Base-by-base conservation (phyloP, 148 eudicot genomes). In the Nepenthes mirabilis region DNA sequence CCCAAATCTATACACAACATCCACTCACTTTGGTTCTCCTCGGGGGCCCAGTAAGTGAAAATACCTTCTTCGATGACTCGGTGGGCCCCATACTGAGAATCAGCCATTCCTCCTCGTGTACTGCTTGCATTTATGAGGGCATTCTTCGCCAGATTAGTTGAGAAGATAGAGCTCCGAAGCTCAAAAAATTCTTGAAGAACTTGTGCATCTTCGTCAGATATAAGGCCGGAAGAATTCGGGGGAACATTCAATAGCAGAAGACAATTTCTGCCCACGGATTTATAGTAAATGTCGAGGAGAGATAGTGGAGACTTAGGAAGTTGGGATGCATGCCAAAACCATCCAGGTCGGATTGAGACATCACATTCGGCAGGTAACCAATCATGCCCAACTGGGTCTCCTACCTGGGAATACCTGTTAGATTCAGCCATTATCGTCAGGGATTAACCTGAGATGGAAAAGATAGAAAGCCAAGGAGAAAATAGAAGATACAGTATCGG, bases 301-400 rank as follows among this genome's bases (percentile, higher is more conserved):
- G 81, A 68, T 12, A 60, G 47, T 5, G 87, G 93, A 60, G 89
- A 77, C 68, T 85, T 88, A 37, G 96, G 96, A 63, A 65, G 32
- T 76, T 88, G 82, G 1, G 86, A 81, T 62, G 82, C 68, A 67
- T 88, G 96, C 96, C 96, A 88, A 62, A 88, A 88, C 96, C 96
- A 88, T 56, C 96, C 93, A 11, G 89, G 83, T 78, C 96, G 76
- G 57, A 88, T 88, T 34, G 96, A 88, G 58, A 88, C 96, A 50
- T 88, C 96, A 73, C 96, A 88, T 57, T 85, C 89, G 8, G 96
- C 80, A 57, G 96, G 96, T 47, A 85, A 83, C 96, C 96, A 88
- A 70, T 88, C 93, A 33, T 75, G 87, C 14, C 96, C 96, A 8
- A 33, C 40, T 36, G 68, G 82, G 55, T 88, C 96, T 57, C 96